A percentile compares a stretch with the other conserved stretches of the same genome.
These are phyloP conservation scores for Andrographis paniculata DNA, from an alignment of 305 asterid species.

Conservation along the genomic window DNA sequence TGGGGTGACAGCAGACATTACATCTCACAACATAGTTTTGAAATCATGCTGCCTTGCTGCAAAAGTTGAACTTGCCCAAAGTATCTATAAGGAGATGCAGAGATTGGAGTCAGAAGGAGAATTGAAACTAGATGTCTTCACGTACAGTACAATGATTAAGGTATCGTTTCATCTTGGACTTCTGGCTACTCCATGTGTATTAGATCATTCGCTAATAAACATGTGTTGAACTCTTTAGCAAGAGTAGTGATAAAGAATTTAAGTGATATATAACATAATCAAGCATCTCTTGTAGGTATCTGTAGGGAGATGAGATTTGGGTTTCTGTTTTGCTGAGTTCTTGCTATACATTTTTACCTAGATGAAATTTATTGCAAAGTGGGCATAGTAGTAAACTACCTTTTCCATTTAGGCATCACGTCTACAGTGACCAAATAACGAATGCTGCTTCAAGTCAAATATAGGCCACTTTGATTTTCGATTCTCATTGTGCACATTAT, in stretches of 20 bases:
- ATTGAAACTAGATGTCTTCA: slow-evolving; percentile 76
- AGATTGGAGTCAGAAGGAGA: slow-evolving; percentile 55
- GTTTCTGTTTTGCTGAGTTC: too few species aligned
- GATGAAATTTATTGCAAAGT: slow-evolving; percentile 7
- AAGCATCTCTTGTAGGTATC: too few species aligned
- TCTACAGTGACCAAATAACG: slow-evolving; percentile 10
- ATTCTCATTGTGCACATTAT: neutral
- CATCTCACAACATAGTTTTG: slow-evolving; percentile 81
- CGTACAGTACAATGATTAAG: slow-evolving; percentile 92
- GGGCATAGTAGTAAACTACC: neutral
- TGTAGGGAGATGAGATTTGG: too few species aligned
- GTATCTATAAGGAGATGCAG: slow-evolving; percentile 51
- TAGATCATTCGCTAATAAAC: slow-evolving; percentile 7
- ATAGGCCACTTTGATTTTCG: slow-evolving; percentile 16
- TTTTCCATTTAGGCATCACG: slow-evolving; percentile 15
- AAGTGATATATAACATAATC: too few species aligned
- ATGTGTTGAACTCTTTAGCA: slow-evolving; percentile 12
- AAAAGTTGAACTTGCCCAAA: slow-evolving; percentile 76
- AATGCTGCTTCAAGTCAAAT: slow-evolving; percentile 8
- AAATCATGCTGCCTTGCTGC: slow-evolving; percentile 80
- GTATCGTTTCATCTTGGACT: slow-evolving; percentile 26
- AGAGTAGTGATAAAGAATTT: too few species aligned
- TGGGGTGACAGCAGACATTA: slow-evolving; percentile 59
- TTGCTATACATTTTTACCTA: neutral
- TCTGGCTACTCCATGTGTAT: slow-evolving; percentile 15